These are phyloP conservation scores for Neurospora sp. DNA, from an alignment of 2,329 filamentous ascomycete species.

Conservation along the genomic window DNA sequence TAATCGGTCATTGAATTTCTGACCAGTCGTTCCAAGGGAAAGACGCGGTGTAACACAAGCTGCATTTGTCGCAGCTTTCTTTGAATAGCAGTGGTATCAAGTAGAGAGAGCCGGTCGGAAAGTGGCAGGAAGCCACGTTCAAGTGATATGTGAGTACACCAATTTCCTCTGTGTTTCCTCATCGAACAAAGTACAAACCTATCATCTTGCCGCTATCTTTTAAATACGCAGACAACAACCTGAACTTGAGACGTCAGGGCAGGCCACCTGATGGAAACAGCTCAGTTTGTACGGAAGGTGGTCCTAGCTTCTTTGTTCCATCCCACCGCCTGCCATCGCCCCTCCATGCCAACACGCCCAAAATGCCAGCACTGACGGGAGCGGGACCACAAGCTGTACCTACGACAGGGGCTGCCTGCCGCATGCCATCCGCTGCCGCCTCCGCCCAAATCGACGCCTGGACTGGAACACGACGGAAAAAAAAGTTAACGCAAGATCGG, in stretches of 20 bases:
- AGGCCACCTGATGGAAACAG: background rate
- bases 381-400: background rate
- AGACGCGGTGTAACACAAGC: background rate
- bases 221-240: too few species aligned
- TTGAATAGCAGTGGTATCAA: background rate
- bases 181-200: background rate
- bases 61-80: background rate
- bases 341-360: background rate
- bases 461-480: conserved; percentile 15
- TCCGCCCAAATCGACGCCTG: conserved; percentile 12
- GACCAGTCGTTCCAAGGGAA: background rate
- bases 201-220: background rate
- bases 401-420: background rate
- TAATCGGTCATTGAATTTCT: background rate
- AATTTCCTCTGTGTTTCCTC: background rate
- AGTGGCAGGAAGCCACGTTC: background rate
- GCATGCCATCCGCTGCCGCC: conserved; percentile 11
- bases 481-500: conserved; percentile 17
- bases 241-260: background rate
- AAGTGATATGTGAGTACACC: background rate
- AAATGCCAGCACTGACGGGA: background rate
- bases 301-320: conserved; percentile 13
- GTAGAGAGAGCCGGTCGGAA: background rate
- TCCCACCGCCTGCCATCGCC: conserved; percentile 11
- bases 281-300: conserved; percentile 1